A percentile compares a stretch with the other conserved stretches of the same genome.
Conservation (phyloP, 2,329 filamentous ascomycete genomes). For the Pseudogymnoascus verrucosus region DNA sequence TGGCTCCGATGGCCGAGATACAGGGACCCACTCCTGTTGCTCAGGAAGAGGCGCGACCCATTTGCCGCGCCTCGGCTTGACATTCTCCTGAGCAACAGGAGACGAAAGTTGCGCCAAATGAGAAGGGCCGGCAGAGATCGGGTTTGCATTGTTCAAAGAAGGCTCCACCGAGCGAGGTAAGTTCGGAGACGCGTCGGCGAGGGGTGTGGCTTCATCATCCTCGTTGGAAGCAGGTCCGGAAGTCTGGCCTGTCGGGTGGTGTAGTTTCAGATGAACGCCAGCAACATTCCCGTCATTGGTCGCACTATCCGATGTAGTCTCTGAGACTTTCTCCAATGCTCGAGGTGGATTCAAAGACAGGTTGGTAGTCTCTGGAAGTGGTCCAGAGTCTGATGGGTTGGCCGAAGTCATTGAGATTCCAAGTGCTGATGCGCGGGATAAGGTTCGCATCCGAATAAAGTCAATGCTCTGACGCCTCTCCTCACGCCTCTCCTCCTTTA, state of each 20-base stretch:
- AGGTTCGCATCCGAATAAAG: slow-evolving; percentile 7
- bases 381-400: not conserved
- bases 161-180: not conserved
- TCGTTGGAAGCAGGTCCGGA: not conserved
- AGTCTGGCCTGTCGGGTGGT: not conserved
- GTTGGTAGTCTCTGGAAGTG: not conserved
- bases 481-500: slow-evolving; percentile 10
- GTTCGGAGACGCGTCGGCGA: not conserved
- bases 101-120: not conserved
- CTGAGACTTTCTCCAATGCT: not conserved
- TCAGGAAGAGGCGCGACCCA: not conserved
- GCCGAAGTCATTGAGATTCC: not conserved
- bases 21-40: not conserved
- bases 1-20: not conserved
- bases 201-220: not conserved
- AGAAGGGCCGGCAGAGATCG: not conserved
- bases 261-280: not conserved
- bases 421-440: slow-evolving; percentile 5
- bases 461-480: slow-evolving; percentile 4
- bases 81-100: not conserved
- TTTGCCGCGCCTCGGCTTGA: not conserved
- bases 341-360: not conserved
- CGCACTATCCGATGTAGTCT: not conserved
- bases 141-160: not conserved
- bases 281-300: not conserved